Evolutionary conservation across 2,329 filamentous ascomycete genomes (phyloP).

Genomic region (Hymenoscyphus repandus): DNA sequence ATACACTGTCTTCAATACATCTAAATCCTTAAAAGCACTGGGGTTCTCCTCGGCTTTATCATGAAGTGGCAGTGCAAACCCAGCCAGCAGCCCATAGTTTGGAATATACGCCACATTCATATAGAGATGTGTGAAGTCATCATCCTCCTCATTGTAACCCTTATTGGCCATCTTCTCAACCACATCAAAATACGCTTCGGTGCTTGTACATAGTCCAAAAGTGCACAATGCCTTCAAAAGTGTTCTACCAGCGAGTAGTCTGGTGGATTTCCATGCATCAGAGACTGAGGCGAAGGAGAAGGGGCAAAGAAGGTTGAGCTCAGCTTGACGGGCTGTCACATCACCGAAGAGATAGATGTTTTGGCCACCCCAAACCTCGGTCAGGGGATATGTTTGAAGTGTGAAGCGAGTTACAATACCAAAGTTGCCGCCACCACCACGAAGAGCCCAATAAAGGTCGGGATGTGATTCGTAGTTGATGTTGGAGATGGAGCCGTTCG

Average conservation of each 20-base stretch:
- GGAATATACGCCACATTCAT: background rate
- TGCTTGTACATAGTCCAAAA: background rate
- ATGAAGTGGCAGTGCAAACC: background rate
- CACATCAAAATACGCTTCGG: background rate
- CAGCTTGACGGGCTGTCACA: no score
- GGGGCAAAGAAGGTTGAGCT: background rate
- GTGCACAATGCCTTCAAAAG: background rate
- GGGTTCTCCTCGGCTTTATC: background rate
- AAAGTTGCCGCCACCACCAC: constrained; percentile 29
- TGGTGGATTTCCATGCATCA: background rate
- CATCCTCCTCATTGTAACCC: background rate
- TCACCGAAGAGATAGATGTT: background rate
- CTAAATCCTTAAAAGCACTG: background rate
- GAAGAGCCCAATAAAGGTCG: constrained; percentile 33
- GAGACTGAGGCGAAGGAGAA: background rate
- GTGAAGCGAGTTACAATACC: constrained; percentile 37
- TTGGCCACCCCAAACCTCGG: background rate
- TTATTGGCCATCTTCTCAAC: background rate
- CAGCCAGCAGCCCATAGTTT: background rate
- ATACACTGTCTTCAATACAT: background rate
- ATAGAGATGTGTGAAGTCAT: background rate
- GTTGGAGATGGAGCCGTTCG: constrained; percentile 23
- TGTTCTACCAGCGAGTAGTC: background rate
- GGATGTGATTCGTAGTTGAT: constrained; percentile 22
- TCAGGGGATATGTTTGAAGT: constrained; percentile 16